These are phyloP conservation scores for Cyberlindnera maclurae DNA, from an alignment of 805 yeast species.

Conservation along the genomic window DNA sequence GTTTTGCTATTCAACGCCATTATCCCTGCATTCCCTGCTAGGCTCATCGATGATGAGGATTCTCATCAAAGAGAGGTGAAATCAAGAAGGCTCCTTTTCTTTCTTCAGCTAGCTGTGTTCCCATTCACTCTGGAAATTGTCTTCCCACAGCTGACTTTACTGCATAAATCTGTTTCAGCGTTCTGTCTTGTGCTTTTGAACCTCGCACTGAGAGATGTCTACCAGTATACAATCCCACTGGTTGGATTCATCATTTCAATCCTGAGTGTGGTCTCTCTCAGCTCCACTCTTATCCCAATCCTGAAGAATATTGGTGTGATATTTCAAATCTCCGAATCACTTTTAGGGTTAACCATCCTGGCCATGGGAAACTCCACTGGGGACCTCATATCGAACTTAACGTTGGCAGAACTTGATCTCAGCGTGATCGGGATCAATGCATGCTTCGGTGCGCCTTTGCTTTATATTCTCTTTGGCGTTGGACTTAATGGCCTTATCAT, in stretches of 20 bases:
- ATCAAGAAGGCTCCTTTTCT: constrained; percentile 18
- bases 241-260: constrained; percentile 64
- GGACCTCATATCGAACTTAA: constrained; percentile 76
- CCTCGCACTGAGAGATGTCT: neutral
- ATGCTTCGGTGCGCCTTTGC: constrained; percentile 87
- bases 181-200: neutral
- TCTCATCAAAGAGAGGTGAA: constrained; percentile 1
- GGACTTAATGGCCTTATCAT: constrained; percentile 65
- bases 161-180: neutral
- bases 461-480: constrained; percentile 71
- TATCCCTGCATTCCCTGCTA: constrained; percentile 10
- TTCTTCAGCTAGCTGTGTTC: constrained; percentile 23
- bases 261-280: constrained; percentile 60
- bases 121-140: constrained; percentile 8
- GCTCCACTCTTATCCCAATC: constrained; percentile 61
- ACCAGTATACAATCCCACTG: constrained; percentile 24
- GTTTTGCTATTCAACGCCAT: constrained; percentile 8
- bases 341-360: constrained; percentile 80
- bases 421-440: constrained; percentile 93
- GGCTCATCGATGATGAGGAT: neutral
- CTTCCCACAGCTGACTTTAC: neutral
- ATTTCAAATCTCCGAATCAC: constrained; percentile 61
- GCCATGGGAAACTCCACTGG: constrained; percentile 93
- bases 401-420: constrained; percentile 74
- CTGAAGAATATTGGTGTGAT: constrained; percentile 55